A percentile compares a stretch with the other conserved stretches of the same genome.
phyloP scores from a whole-genome alignment of 305 asterid genomes.

The Plantago rigida region DNA sequence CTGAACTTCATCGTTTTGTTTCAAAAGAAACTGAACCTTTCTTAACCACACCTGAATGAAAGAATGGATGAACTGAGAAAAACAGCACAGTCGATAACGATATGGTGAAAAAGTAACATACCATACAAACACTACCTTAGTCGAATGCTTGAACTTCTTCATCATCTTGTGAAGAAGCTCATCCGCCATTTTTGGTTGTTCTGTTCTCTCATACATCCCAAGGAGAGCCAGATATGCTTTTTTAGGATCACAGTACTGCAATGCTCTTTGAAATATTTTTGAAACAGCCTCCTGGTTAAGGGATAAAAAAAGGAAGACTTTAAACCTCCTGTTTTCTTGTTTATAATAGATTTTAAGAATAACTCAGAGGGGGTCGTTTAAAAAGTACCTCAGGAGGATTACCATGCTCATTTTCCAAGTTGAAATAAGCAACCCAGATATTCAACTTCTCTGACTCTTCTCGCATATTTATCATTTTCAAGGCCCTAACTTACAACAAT shows the following conservation, averaged over 20 bases:
- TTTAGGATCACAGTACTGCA: slow-evolving; percentile 82
- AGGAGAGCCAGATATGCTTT: slow-evolving; percentile 71
- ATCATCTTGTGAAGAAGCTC: slow-evolving; percentile 76
- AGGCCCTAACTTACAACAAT: slow-evolving; percentile 51
- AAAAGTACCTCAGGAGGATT: slow-evolving; percentile 74
- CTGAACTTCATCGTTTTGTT: slow-evolving; percentile 51
- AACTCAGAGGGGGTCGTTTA: slow-evolving; percentile 1
- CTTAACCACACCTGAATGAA: slow-evolving; percentile 71
- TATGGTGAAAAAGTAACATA: slow-evolving; percentile 2
- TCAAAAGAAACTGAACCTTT: slow-evolving; percentile 48
- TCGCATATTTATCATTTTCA: slow-evolving; percentile 71
- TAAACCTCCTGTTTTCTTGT: background rate
- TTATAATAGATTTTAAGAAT: background rate
- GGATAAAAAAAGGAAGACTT: slow-evolving; percentile 7
- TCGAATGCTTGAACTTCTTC: slow-evolving; percentile 70
- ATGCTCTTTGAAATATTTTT: slow-evolving; percentile 69
- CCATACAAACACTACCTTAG: slow-evolving; percentile 44
- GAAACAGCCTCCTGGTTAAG: slow-evolving; percentile 61
- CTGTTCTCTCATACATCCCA: slow-evolving; percentile 74
- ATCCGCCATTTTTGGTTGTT: slow-evolving; percentile 56
- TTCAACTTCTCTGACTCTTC: slow-evolving; percentile 91
- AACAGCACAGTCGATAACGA: background rate
- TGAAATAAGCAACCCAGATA: slow-evolving; percentile 86
- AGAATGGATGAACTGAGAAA: slow-evolving; percentile 4
- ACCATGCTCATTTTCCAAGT: slow-evolving; percentile 84